A percentile compares a stretch with the other conserved stretches of the same genome.
These are phyloP conservation scores for Brassica balearica DNA, from an alignment of 441 rosid genomes.

Conservation along the genomic window DNA sequence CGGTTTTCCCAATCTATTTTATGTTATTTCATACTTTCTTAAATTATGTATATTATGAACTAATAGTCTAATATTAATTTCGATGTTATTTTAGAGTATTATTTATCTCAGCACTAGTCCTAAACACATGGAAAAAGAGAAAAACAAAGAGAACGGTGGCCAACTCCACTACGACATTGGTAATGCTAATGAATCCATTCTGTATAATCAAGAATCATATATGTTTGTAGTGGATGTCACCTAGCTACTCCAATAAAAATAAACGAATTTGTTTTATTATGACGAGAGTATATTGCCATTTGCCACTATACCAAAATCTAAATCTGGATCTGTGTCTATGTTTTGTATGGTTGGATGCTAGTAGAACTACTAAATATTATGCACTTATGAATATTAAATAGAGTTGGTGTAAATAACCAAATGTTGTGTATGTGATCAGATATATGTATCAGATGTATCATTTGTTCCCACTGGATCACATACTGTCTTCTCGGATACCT, in stretches of 20 bases:
- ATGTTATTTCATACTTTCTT: not conserved
- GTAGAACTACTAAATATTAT: constrained; percentile 7
- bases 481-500: constrained; percentile 59
- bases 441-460: not conserved
- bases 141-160: constrained; percentile 38
- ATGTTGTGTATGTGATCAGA: constrained; percentile 5
- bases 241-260: constrained; percentile 34
- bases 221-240: constrained; percentile 31
- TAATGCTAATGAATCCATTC: constrained; percentile 2
- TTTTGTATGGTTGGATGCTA: constrained; percentile 39
- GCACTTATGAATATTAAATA: not conserved
- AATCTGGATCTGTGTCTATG: constrained; percentile 47
- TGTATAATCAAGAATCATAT: constrained; percentile 12
- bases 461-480: constrained; percentile 41
- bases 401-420: constrained; percentile 11
- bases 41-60: not conserved
- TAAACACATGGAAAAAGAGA: constrained; percentile 26
- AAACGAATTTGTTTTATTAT: constrained; percentile 3
- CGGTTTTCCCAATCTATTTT: not conserved
- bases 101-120: constrained; percentile 20
- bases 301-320: constrained; percentile 40
- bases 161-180: constrained; percentile 35
- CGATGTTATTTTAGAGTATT: not conserved
- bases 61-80: not conserved
- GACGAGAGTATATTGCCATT: constrained; percentile 16